phyloP scores from a whole-genome alignment of 805 yeast species.

The Komagataella pseudopastoris region DNA sequence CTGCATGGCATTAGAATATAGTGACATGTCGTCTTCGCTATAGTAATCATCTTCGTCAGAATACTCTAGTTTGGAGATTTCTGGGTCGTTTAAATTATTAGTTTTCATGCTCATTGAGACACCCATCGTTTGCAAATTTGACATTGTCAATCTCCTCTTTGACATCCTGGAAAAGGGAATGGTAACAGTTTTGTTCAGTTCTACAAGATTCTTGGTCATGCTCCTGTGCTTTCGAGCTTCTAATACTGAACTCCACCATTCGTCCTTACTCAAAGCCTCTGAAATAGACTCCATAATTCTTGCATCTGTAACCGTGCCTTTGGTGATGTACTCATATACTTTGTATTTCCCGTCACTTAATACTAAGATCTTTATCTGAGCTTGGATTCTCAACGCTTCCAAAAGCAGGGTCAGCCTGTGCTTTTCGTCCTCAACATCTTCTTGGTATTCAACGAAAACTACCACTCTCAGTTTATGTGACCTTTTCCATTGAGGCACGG shows the following conservation, averaged over 20 bases:
- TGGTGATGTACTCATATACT: constrained; percentile 64
- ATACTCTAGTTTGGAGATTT: constrained; percentile 13
- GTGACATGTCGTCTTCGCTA: constrained; percentile 13
- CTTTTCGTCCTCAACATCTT: constrained; percentile 61
- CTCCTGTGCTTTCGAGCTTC: constrained; percentile 35
- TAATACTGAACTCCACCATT: constrained; percentile 74
- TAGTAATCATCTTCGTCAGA: constrained; percentile 12
- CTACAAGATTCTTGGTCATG: constrained; percentile 8
- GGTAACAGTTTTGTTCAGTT: constrained; percentile 1
- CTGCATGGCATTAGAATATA: constrained; percentile 5
- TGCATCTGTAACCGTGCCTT: constrained; percentile 37
- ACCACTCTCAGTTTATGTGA: constrained; percentile 68
- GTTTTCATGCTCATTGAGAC: constrained; percentile 70
- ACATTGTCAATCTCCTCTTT: constrained; percentile 34
- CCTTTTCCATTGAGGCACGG: constrained; percentile 87
- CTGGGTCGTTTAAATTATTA: constrained; percentile 27
- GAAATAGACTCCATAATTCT: constrained; percentile 31
- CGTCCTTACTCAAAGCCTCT: constrained; percentile 38
- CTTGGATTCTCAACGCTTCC: constrained; percentile 71
- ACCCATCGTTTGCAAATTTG: constrained; percentile 65
- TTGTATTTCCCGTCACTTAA: constrained; percentile 40
- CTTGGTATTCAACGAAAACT: constrained; percentile 71
- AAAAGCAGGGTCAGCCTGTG: constrained; percentile 49
- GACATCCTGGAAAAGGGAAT: background rate
- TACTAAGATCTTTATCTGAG: constrained; percentile 64